These are phyloP conservation scores for Fusarium temperatum DNA, from an alignment of 2,329 filamentous ascomycete species.

Conservation along the genomic window DNA sequence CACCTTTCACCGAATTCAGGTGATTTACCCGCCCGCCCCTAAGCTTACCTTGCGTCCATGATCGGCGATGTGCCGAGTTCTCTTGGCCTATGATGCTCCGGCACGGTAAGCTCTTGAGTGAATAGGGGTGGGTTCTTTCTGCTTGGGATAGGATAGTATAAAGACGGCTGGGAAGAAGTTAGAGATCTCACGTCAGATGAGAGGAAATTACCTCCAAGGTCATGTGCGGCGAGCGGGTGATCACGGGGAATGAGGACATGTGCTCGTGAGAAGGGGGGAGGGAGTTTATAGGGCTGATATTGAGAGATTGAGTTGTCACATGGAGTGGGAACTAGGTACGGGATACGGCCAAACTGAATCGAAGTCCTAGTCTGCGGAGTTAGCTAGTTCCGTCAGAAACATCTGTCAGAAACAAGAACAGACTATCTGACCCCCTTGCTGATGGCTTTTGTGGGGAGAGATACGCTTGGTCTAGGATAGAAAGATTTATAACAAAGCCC, in stretches of 20 bases:
- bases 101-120: conserved; percentile 5
- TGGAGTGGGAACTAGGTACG: conserved; percentile 1
- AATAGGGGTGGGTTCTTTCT: not conserved
- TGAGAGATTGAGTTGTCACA: conserved; percentile 4
- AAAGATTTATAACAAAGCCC: not conserved
- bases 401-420: conserved; percentile 5
- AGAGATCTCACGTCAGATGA: conserved; percentile 42
- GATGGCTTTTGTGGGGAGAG: not conserved
- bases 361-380: not conserved
- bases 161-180: conserved; percentile 19
- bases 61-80: conserved; percentile 23
- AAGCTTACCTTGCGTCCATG: conserved; percentile 8
- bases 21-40: not conserved
- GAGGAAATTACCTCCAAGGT: conserved; percentile 1
- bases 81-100: conserved; percentile 15
- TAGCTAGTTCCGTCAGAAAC: not conserved
- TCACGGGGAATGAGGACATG: conserved; percentile 15
- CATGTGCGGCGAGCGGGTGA: conserved; percentile 27
- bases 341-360: conserved; percentile 2
- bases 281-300: conserved; percentile 25
- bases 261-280: not conserved
- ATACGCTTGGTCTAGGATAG: not conserved
- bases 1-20: conserved; percentile 5
- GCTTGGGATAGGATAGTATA: not conserved
- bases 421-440: not conserved